phyloP scores from a whole-genome alignment of 305 asterid species.

The Lippia alba region DNA sequence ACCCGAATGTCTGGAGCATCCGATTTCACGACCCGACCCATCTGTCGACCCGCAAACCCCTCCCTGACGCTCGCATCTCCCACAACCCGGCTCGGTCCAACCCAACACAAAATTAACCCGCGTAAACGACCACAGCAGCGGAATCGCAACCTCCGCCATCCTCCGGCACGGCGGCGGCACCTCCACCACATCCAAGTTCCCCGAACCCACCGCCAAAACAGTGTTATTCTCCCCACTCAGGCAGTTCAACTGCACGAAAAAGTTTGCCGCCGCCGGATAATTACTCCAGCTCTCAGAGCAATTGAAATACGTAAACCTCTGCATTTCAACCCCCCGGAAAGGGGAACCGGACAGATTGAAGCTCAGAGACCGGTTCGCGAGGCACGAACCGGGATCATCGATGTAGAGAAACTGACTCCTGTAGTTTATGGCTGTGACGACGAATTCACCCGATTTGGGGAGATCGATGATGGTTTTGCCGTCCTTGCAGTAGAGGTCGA shows the following conservation, averaged over 20 bases:
- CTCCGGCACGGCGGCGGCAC: conserved; percentile 43
- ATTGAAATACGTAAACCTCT: conserved; percentile 41
- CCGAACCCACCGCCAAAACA: conserved; percentile 37
- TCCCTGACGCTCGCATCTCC: conserved; percentile 45
- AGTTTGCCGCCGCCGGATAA: not conserved
- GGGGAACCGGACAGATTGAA: conserved; percentile 52
- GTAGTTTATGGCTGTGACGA: conserved; percentile 60
- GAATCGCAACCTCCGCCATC: conserved; percentile 35
- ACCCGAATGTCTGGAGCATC: conserved; percentile 47
- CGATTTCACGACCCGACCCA: conserved; percentile 39
- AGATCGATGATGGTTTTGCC: conserved; percentile 55
- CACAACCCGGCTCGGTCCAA: conserved; percentile 54
- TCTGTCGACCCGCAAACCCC: conserved; percentile 48
- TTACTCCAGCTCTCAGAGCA: conserved; percentile 47
- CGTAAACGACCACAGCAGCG: conserved; percentile 34
- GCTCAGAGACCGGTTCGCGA: conserved; percentile 47
- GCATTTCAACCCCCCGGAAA: conserved; percentile 31
- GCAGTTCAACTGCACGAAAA: conserved; percentile 40
- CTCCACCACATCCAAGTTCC: not conserved
- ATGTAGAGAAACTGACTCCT: conserved; percentile 40
- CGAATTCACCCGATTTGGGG: conserved; percentile 65
- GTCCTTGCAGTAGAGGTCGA: conserved; percentile 64
- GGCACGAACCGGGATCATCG: conserved; percentile 62
- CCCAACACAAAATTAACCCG: conserved; percentile 41
- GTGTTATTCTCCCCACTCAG: conserved; percentile 35